Conservation (phyloP, 345 rosid genomes). For the Citrus australasica region DNA sequence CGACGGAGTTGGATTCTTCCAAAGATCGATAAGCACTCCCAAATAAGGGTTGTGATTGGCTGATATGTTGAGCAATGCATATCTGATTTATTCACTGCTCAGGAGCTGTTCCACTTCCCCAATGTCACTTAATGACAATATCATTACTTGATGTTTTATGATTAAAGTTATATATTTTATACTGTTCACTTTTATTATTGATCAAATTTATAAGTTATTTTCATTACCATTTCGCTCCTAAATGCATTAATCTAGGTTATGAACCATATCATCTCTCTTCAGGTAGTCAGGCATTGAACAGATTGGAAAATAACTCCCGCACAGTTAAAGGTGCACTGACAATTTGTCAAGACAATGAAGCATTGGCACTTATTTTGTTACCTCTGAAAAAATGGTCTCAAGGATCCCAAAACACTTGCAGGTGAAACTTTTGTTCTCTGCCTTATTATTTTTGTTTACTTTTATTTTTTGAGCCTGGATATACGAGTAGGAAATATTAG, state of each 20-base stretch:
- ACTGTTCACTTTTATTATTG: background rate
- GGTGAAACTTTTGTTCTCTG: slow-evolving; percentile 35
- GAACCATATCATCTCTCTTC: slow-evolving; percentile 14
- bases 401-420: slow-evolving; percentile 46
- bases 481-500: background rate
- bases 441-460: background rate
- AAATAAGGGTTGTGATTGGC: background rate
- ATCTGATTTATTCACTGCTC: background rate
- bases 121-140: background rate
- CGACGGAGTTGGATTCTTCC: background rate
- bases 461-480: background rate
- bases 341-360: slow-evolving; percentile 74
- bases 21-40: background rate
- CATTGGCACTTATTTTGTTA: slow-evolving; percentile 51
- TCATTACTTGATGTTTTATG: background rate
- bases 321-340: slow-evolving; percentile 85
- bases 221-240: background rate
- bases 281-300: slow-evolving; percentile 69
- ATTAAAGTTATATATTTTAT: background rate
- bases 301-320: slow-evolving; percentile 72
- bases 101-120: background rate
- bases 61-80: background rate
- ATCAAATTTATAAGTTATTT: background rate
- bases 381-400: slow-evolving; percentile 76
- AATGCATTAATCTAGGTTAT: background rate